These are phyloP conservation scores for Claviceps sp. DNA, from an alignment of 2,329 filamentous ascomycete genomes.

Conservation along the genomic window DNA sequence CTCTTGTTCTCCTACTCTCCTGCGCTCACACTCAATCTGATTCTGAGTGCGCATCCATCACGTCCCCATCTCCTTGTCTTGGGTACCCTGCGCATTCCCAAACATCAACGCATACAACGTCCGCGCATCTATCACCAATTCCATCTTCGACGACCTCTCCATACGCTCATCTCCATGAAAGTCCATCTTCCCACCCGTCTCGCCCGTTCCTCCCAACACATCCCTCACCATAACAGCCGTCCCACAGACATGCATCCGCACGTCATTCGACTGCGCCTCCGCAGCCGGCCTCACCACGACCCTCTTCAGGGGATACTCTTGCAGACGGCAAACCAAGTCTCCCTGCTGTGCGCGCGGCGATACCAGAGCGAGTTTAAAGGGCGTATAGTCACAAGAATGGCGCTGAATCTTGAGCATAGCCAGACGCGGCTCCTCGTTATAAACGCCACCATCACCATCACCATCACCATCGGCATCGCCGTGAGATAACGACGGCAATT, in stretches of 20 bases:
- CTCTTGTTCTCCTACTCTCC: not conserved
- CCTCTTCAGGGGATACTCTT: constrained; percentile 7
- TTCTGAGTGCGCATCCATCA: no score
- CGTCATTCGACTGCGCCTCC: constrained; percentile 1
- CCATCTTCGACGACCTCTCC: not conserved
- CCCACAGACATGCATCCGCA: constrained; percentile 6
- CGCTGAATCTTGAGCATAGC: constrained; percentile 4
- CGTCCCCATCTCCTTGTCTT: no score
- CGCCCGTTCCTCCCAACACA: not conserved
- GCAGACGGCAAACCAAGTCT: constrained; percentile 5
- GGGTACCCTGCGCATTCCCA: not conserved
- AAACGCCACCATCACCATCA: no score
- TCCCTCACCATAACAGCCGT: constrained; percentile 6
- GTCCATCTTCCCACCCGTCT: not conserved
- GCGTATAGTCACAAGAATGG: not conserved
- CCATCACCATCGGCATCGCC: not conserved
- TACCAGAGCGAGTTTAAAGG: constrained; percentile 7
- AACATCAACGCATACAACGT: constrained; percentile 7
- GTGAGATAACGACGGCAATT: not conserved
- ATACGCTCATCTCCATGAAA: not conserved
- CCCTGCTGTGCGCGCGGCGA: constrained; percentile 5
- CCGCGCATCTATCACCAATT: constrained; percentile 4
- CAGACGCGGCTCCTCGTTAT: constrained; percentile 5
- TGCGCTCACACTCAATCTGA: no score
- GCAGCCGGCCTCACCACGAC: constrained; percentile 5